Base-by-base conservation (phyloP, 2,329 filamentous ascomycete genomes). In the Thyridium curvatum region DNA sequence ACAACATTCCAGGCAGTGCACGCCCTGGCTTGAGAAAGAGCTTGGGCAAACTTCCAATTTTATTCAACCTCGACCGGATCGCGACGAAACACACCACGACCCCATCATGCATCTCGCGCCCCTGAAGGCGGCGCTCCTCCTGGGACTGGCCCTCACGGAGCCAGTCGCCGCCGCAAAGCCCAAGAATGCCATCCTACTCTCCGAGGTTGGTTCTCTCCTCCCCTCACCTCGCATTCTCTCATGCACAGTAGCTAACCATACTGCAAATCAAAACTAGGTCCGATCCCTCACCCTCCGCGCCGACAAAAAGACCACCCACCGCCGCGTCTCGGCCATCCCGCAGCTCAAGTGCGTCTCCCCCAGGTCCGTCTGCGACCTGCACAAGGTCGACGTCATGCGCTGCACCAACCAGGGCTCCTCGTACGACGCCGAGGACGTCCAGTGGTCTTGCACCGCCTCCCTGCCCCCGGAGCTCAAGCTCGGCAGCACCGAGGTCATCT, bases 401-500 rank as follows among this genome's bases (percentile, higher is more conserved):
- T 98, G 91, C 73, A 83, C 75, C 45, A 97, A 97, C 65, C 74
- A 84, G 44, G 93, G 91, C 44, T 69, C 77, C 21, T 84, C 84
- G 44, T 96, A 96, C 67, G 78, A 79, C 46, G 59, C 68, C 32
- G 81, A 93, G 61, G 85, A 95, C 56, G 74, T 96, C 30, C 83
- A 95, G 64, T 98, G 91, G 91, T 86, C 86, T 18, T 98, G 91
- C 64, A 79, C 78, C 6, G 77, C 79, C 0, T 60, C 64, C 2
- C 59, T 84, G 13, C 79, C 80, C 1, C 64, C 70, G 16, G 74
- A 81, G 52, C 70, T 84, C 46, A 76, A 75, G 61, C 77, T 97
- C 18, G 90, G 87, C 41, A 74, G 77, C 44, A 96, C 91, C 10
- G 90, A 97, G 45, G 91, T 97, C 40, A 70, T 89, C 10, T 98